Conservation (phyloP, 495 filamentous ascomycete genomes). For the Endocarpon pusillum region DNA sequence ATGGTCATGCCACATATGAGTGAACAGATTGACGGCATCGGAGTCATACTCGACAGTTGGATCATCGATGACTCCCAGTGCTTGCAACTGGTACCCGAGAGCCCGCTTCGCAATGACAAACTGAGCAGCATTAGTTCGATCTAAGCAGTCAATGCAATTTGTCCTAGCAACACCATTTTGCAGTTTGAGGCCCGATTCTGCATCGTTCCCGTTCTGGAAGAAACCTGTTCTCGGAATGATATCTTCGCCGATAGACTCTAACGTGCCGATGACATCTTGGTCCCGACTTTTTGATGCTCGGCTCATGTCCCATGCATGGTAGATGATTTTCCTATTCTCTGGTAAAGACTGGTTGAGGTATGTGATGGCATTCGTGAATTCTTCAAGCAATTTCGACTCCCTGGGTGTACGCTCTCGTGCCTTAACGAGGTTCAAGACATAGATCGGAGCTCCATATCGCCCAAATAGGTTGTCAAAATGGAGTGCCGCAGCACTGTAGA, state of each 20-base stretch:
- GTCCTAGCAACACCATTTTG: conserved; percentile 91
- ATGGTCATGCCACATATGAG: conserved; percentile 90
- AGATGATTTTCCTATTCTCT: conserved; percentile 62
- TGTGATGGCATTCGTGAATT: conserved; percentile 73
- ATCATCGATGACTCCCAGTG: conserved; percentile 68
- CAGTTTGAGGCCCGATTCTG: conserved; percentile 42
- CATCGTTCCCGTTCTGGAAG: conserved; percentile 74
- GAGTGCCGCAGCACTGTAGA: conserved; percentile 86
- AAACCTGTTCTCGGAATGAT: conserved; percentile 75
- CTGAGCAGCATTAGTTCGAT: conserved; percentile 91
- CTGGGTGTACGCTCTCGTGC: conserved; percentile 75
- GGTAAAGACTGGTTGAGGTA: conserved; percentile 96
- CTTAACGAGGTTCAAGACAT: conserved; percentile 88
- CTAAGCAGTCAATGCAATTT: conserved; percentile 95
- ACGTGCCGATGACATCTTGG: conserved; percentile 82
- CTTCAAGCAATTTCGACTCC: conserved; percentile 76
- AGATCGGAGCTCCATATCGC: conserved; percentile 81
- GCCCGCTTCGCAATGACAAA: conserved; percentile 97
- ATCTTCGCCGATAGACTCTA: conserved; percentile 77
- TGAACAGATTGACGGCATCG: conserved; percentile 87
- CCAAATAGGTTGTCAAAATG: conserved; percentile 96
- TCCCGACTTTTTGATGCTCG: conserved; percentile 88
- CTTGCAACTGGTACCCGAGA: conserved; percentile 80
- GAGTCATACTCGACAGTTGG: conserved; percentile 81
- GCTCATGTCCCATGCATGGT: conserved; percentile 97